phyloP scores from a whole-genome alignment of 2,329 filamentous ascomycete species.

The Zarea fungicola region DNA sequence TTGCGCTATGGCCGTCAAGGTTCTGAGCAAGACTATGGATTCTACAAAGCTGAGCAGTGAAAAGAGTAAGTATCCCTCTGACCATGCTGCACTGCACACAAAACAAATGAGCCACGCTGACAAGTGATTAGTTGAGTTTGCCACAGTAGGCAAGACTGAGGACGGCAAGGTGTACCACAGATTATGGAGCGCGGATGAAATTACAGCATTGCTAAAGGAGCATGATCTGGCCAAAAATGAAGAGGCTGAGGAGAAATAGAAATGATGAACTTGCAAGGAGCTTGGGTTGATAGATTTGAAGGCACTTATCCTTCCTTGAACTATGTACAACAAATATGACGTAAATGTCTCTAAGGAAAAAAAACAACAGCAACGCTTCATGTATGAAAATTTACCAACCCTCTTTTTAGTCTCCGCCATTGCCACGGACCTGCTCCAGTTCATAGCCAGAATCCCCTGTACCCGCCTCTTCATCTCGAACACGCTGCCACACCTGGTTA shows the following conservation, averaged over 20 bases:
- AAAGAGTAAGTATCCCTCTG: constrained; percentile 66
- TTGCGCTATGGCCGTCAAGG: constrained; percentile 95
- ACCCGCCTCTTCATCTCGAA: constrained; percentile 51
- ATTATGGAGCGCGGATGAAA: constrained; percentile 95
- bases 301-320: not conserved
- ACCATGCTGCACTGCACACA: too few relatives aligned
- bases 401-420: not conserved
- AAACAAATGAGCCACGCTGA: not conserved
- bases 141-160: constrained; percentile 92
- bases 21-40: constrained; percentile 99
- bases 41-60: constrained; percentile 97
- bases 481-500: constrained; percentile 33
- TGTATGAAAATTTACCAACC: not conserved
- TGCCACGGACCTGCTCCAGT: constrained; percentile 19
- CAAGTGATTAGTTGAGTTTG: constrained; percentile 75
- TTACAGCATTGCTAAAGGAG: constrained; percentile 88
- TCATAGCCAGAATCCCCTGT: constrained; percentile 36
- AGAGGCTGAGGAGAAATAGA: constrained; percentile 60
- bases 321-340: constrained; percentile 15
- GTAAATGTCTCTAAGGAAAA: not conserved
- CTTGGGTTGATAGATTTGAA: constrained; percentile 12
- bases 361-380: not conserved
- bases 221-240: constrained; percentile 90
- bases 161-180: constrained; percentile 97
- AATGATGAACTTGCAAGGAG: not conserved